phyloP scores from a whole-genome alignment of 2,329 filamentous ascomycete species.

The Calonectria naviculata region DNA sequence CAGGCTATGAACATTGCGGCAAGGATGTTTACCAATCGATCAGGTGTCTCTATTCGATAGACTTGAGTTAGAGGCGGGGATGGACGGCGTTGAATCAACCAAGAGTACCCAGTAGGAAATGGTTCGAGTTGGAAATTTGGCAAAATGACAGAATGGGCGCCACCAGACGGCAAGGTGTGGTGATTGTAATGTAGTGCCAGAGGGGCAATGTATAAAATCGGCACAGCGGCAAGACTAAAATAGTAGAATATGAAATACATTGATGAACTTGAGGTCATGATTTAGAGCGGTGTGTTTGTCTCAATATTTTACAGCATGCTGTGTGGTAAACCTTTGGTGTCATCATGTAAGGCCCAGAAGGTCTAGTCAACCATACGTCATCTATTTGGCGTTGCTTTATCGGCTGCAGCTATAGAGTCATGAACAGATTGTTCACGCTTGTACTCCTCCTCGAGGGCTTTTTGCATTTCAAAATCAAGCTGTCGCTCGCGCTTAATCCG shows the following conservation, averaged over 20 bases:
- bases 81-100: neutral
- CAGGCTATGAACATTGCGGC: slow-evolving; percentile 98
- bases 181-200: slow-evolving; percentile 35
- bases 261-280: slow-evolving; percentile 26
- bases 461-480: slow-evolving; percentile 94
- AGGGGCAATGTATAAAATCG: slow-evolving; percentile 33
- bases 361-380: slow-evolving; percentile 19
- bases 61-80: neutral
- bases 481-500: slow-evolving; percentile 90
- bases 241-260: slow-evolving; percentile 37
- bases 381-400: slow-evolving; percentile 38
- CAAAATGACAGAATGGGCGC: slow-evolving; percentile 16
- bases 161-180: neutral
- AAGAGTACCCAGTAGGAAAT: slow-evolving; percentile 11
- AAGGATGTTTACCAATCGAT: slow-evolving; percentile 93
- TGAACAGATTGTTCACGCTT: slow-evolving; percentile 86
- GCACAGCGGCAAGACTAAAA: slow-evolving; percentile 30
- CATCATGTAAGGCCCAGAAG: neutral
- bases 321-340: slow-evolving; percentile 9
- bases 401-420: slow-evolving; percentile 43
- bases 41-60: slow-evolving; percentile 78
- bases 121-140: slow-evolving; percentile 13
- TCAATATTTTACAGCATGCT: neutral
- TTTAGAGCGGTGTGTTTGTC: slow-evolving; percentile 19
- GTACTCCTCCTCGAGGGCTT: slow-evolving; percentile 87